These are phyloP conservation scores for Primulina huaijiensis DNA, from an alignment of 257 asterid genomes.

Conservation along the genomic window DNA sequence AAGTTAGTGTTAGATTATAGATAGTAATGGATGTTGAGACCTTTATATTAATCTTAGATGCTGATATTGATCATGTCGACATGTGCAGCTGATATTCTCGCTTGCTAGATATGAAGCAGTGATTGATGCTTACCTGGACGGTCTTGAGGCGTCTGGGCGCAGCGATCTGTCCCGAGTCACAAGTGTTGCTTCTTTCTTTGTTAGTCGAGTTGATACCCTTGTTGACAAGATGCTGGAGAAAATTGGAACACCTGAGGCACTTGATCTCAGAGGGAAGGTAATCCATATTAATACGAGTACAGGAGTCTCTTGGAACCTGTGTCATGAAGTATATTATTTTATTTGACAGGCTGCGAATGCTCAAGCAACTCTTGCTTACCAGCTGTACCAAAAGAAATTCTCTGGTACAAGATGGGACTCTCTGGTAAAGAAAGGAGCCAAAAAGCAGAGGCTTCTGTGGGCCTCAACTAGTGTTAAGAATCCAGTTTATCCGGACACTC, in stretches of 20 bases:
- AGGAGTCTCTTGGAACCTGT: neutral
- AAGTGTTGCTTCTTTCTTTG: slow-evolving; percentile 96
- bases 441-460: slow-evolving; percentile 98
- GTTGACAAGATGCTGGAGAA: slow-evolving; percentile 98
- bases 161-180: slow-evolving; percentile 89
- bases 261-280: slow-evolving; percentile 97
- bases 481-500: slow-evolving; percentile 94
- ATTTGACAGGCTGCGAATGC: slow-evolving; percentile 91
- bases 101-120: slow-evolving; percentile 95
- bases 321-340: neutral
- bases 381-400: slow-evolving; percentile 92
- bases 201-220: slow-evolving; percentile 92
- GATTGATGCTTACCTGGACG: slow-evolving; percentile 97
- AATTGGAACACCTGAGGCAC: slow-evolving; percentile 92
- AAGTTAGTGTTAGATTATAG: neutral
- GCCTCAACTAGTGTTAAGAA: slow-evolving; percentile 99
- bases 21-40: neutral
- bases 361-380: slow-evolving; percentile 90
- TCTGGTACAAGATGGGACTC: slow-evolving; percentile 99
- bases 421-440: slow-evolving; percentile 95
- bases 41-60: neutral
- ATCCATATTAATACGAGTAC: neutral
- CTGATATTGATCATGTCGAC: slow-evolving; percentile 27
- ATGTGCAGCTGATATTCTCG: slow-evolving; percentile 89
- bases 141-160: slow-evolving; percentile 97